Conservation (phyloP, 139 green algal genomes). For the Coccomyxa sp. region DNA sequence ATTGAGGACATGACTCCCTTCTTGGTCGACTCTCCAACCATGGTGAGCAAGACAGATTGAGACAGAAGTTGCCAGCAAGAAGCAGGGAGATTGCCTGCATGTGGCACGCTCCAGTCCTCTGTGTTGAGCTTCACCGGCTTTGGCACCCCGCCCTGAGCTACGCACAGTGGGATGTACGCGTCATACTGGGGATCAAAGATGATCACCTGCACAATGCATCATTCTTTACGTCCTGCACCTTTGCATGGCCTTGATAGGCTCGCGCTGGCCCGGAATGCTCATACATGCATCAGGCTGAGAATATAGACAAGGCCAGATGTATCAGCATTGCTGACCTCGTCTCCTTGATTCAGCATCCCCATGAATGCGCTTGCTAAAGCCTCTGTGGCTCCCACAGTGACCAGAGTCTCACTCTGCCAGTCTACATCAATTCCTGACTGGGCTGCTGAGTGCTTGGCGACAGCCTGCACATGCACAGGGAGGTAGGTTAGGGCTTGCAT, state of each 20-base stretch:
- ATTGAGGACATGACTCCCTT: too few relatives aligned
- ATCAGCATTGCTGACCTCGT: conserved; percentile 49
- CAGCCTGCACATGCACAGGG: conserved; percentile 48
- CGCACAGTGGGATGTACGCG: conserved; percentile 46
- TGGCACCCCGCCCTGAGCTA: conserved; percentile 30
- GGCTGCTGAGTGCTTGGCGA: conserved; percentile 54
- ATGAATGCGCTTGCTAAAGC: conserved; percentile 70
- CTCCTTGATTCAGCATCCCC: conserved; percentile 67
- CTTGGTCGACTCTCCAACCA: too few relatives aligned
- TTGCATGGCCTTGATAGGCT: not conserved
- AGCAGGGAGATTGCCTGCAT: too few relatives aligned
- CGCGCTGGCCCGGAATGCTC: too few relatives aligned
- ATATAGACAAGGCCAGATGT: too few relatives aligned
- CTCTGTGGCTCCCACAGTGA: conserved; percentile 79
- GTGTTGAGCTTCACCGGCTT: conserved; percentile 35
- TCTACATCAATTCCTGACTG: conserved; percentile 45
- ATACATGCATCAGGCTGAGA: too few relatives aligned
- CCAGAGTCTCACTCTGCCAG: conserved; percentile 55
- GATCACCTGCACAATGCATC: conserved; percentile 46
- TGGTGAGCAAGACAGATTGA: too few relatives aligned
- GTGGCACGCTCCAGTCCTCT: conserved; percentile 45
- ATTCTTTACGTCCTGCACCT: not conserved
- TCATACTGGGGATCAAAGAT: conserved; percentile 82
- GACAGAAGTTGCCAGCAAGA: too few relatives aligned
- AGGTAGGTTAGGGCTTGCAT: too few relatives aligned